Conservation (phyloP, 805 yeast genomes). For the Lipomyces kockii region DNA sequence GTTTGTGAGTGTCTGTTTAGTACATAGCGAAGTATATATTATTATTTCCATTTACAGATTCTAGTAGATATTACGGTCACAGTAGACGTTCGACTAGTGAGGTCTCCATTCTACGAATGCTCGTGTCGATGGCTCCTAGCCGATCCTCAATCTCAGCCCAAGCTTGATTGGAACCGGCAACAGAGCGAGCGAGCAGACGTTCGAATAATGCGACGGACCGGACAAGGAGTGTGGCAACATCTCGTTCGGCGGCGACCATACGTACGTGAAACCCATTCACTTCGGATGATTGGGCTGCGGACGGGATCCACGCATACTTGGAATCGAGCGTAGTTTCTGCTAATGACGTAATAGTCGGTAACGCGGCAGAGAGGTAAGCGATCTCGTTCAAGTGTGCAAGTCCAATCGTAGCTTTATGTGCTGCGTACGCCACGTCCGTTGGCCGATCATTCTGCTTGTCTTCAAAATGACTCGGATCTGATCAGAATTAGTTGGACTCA, state of each 20-base stretch:
- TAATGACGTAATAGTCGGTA: slow-evolving; percentile 12
- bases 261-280: not conserved
- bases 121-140: slow-evolving; percentile 19
- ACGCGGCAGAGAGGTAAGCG: slow-evolving; percentile 15
- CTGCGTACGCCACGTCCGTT: not conserved
- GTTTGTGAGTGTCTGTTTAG: not conserved
- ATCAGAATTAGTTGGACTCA: not conserved
- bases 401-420: slow-evolving; percentile 5
- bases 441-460: not conserved
- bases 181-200: slow-evolving; percentile 20
- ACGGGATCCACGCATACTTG: not conserved
- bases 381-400: slow-evolving; percentile 26
- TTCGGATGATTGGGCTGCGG: not conserved
- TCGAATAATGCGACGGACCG: slow-evolving; percentile 27
- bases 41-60: not conserved
- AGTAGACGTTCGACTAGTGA: not conserved
- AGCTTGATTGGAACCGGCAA: slow-evolving; percentile 25
- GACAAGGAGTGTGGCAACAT: not conserved
- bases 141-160: slow-evolving; percentile 30
- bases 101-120: not conserved
- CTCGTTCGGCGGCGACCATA: not conserved
- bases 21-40: not conserved
- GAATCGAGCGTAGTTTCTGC: slow-evolving; percentile 6
- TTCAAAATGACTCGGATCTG: not conserved
- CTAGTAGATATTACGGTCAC: not conserved